Evolutionary conservation across 2,329 filamentous ascomycete species (phyloP).

Genomic region (Exophiala dermatitidis): DNA sequence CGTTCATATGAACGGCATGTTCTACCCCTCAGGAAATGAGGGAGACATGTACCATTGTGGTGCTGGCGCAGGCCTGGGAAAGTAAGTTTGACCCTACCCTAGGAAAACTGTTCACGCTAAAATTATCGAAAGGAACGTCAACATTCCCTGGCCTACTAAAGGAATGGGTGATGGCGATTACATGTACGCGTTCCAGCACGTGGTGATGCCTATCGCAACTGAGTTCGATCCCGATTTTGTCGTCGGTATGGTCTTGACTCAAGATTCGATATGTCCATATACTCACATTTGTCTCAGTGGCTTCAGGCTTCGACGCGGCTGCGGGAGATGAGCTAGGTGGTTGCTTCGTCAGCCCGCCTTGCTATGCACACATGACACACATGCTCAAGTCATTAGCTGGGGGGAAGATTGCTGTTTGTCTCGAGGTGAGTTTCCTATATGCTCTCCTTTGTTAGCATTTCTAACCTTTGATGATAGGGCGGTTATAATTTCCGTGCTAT

Average conservation of each 20-base stretch:
- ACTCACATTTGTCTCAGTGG: constrained; percentile 47
- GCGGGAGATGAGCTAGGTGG: constrained; percentile 87
- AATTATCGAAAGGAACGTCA: constrained; percentile 49
- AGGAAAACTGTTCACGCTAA: constrained; percentile 9
- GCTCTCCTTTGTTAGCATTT: too few relatives aligned
- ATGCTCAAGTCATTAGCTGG: constrained; percentile 94
- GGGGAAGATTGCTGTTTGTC: constrained; percentile 82
- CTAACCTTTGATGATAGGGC: constrained; percentile 42
- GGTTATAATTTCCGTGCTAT: constrained; percentile 94
- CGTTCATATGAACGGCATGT: constrained; percentile 72
- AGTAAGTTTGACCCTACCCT: constrained; percentile 32
- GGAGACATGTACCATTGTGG: constrained; percentile 56
- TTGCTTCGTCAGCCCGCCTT: constrained; percentile 82
- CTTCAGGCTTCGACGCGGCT: constrained; percentile 92
- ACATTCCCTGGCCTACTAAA: constrained; percentile 60
- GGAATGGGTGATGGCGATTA: constrained; percentile 96
- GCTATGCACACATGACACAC: constrained; percentile 97
- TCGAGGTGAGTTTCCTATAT: constrained; percentile 49
- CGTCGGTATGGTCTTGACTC: constrained; percentile 48
- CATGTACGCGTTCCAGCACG: constrained; percentile 85
- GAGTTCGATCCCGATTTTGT: constrained; percentile 94
- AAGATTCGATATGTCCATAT: background rate
- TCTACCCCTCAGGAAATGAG: constrained; percentile 65
- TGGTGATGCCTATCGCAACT: constrained; percentile 90
- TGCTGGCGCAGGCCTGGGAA: constrained; percentile 50